Percentiles rank a stretch among this genome's conserved stretches.
Conservation (phyloP, 345 rosid genomes). For the Excoecaria cochinchinensis region DNA sequence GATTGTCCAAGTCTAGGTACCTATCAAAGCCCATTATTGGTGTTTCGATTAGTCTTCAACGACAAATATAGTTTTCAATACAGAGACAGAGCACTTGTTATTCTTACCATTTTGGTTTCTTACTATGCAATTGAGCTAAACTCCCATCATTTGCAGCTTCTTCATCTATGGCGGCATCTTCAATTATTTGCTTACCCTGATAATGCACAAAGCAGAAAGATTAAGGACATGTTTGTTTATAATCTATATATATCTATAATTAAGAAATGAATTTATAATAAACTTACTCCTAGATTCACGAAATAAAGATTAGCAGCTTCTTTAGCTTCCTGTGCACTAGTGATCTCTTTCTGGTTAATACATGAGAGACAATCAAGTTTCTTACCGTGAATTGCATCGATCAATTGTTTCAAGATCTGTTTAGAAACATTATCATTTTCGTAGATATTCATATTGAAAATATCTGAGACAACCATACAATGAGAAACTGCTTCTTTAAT, state of each 20-base stretch:
- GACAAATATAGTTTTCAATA: too few species aligned
- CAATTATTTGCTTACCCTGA: neutral
- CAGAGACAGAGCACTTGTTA: too few species aligned
- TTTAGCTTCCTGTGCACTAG: constrained; percentile 22
- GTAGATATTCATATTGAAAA: constrained; percentile 21
- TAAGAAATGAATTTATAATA: too few species aligned
- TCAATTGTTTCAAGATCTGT: constrained; percentile 51
- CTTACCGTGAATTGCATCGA: constrained; percentile 43
- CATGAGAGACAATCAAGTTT: constrained; percentile 12
- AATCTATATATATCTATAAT: too few species aligned
- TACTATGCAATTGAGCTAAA: neutral
- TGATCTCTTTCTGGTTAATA: constrained; percentile 35
- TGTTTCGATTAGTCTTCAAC: too few species aligned
- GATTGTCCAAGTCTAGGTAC: constrained; percentile 22
- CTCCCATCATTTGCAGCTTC: neutral
- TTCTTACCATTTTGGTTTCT: neutral
- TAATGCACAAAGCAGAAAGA: neutral
- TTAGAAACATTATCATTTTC: too few species aligned
- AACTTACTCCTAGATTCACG: neutral
- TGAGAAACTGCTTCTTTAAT: constrained; percentile 55
- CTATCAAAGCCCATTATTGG: neutral
- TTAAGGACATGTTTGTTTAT: too few species aligned
- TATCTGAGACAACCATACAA: constrained; percentile 42
- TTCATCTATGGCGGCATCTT: neutral
- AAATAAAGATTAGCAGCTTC: neutral